Conservation (phyloP, 2,329 filamentous ascomycete genomes). For the Pseudogymnoascus pannorum region DNA sequence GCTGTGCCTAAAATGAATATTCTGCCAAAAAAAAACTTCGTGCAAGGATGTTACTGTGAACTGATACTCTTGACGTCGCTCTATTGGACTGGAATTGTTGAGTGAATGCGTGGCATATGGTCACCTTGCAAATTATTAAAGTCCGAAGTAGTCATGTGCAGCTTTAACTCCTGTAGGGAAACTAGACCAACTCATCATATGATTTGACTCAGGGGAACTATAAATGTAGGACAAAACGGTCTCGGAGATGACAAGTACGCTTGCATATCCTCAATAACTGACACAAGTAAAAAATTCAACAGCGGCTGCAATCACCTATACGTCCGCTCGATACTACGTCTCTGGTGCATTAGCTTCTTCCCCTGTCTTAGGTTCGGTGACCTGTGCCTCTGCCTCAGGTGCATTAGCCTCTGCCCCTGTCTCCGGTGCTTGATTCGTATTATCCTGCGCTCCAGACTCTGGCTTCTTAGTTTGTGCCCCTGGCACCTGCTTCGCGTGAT, state of each 20-base stretch:
- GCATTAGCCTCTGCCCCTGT: neutral
- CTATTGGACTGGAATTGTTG: neutral
- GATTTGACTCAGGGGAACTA: neutral
- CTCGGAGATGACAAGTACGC: neutral
- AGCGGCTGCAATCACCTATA: neutral
- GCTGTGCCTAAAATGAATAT: constrained; percentile 6
- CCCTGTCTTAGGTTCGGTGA: neutral
- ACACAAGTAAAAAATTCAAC: neutral
- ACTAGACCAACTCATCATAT: neutral
- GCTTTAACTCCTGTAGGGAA: neutral
- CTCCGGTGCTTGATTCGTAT: neutral
- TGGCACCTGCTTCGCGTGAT: too few species aligned
- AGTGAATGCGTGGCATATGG: neutral
- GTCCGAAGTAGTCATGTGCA: neutral
- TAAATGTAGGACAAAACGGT: neutral
- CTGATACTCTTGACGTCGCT: too few species aligned
- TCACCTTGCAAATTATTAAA: neutral
- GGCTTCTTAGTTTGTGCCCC: neutral
- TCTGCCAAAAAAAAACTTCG: neutral
- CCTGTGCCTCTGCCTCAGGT: neutral
- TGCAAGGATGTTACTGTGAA: neutral
- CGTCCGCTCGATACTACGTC: neutral
- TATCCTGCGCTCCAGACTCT: neutral
- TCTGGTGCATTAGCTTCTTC: neutral
- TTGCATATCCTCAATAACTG: neutral